phyloP scores from a whole-genome alignment of 495 filamentous ascomycete species.

The Trichocladium uniseriatum region DNA sequence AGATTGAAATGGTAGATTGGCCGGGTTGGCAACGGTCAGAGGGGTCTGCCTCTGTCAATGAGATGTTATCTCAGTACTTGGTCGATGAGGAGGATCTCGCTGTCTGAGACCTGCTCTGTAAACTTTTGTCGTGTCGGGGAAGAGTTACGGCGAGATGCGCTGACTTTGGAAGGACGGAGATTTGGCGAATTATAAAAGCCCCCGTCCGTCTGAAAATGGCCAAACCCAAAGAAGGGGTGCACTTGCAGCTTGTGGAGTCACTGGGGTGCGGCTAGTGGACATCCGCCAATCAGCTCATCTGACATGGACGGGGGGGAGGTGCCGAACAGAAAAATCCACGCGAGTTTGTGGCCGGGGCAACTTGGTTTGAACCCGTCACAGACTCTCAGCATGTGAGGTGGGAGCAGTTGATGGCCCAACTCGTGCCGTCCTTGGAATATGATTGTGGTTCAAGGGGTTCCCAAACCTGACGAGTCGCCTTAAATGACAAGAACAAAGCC shows the following conservation, averaged over 20 bases:
- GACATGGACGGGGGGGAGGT: background rate
- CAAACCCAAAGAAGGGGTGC: background rate
- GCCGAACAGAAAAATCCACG: constrained; percentile 6
- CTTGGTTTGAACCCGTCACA: no score
- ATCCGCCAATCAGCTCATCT: constrained; percentile 14
- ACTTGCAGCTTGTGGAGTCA: background rate
- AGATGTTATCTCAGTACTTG: no score
- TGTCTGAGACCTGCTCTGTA: constrained; percentile 10
- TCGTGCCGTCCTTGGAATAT: no score
- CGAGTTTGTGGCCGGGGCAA: no score
- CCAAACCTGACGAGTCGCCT: no score
- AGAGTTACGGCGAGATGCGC: constrained; percentile 8
- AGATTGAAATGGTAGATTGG: constrained; percentile 14
- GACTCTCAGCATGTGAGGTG: no score
- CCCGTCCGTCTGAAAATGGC: background rate
- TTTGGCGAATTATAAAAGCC: constrained; percentile 8
- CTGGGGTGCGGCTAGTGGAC: constrained; percentile 1
- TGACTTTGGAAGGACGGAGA: constrained; percentile 18
- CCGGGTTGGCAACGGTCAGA: constrained; percentile 8
- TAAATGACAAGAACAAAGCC: no score
- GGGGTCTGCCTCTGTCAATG: background rate
- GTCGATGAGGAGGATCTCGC: constrained; percentile 21
- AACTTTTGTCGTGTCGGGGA: background rate
- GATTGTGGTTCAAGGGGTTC: no score
- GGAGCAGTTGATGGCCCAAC: no score